Percentiles rank a stretch among this genome's conserved stretches.
These are phyloP conservation scores for Cyclotella sp. DNA, from an alignment of 108 stramenopile genomes.

Conservation along the genomic window DNA sequence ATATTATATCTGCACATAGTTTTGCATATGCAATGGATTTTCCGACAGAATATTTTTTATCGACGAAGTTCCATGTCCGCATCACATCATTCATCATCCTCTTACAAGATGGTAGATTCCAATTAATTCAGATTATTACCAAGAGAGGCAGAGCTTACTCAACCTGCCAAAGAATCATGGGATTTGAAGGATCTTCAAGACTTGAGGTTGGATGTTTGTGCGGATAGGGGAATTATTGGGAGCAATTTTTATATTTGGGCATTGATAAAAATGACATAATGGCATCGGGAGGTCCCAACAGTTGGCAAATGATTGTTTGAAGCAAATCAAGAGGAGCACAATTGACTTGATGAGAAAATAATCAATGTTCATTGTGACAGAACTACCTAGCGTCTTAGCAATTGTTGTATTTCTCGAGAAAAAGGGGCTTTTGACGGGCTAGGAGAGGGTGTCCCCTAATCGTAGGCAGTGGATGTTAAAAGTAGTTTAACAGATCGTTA, in stretches of 20 bases:
- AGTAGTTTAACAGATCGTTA: too few species aligned
- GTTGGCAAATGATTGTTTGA: not conserved
- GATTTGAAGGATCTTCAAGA: constrained; percentile 34
- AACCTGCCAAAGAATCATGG: constrained; percentile 4
- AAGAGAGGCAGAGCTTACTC: not conserved
- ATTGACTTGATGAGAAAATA: not conserved
- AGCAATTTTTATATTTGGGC: constrained; percentile 38
- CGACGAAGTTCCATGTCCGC: too few species aligned
- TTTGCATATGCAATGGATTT: too few species aligned
- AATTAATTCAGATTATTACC: constrained; percentile 16
- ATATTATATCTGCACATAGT: too few species aligned
- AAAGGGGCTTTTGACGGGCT: too few species aligned
- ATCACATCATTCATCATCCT: too few species aligned
- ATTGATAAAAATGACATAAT: not conserved
- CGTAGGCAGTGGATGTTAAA: too few species aligned
- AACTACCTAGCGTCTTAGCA: too few species aligned
- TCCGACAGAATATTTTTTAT: too few species aligned
- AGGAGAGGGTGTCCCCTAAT: too few species aligned
- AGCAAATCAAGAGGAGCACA: not conserved
- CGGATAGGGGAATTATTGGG: constrained; percentile 26
- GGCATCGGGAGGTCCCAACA: not conserved
- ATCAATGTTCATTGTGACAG: too few species aligned
- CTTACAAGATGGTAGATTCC: constrained; percentile 11
- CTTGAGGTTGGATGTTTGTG: constrained; percentile 19
- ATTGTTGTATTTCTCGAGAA: too few species aligned